Base-by-base conservation (phyloP, 1,284 basidiomycete genomes). In the Ustilago hordei region DNA sequence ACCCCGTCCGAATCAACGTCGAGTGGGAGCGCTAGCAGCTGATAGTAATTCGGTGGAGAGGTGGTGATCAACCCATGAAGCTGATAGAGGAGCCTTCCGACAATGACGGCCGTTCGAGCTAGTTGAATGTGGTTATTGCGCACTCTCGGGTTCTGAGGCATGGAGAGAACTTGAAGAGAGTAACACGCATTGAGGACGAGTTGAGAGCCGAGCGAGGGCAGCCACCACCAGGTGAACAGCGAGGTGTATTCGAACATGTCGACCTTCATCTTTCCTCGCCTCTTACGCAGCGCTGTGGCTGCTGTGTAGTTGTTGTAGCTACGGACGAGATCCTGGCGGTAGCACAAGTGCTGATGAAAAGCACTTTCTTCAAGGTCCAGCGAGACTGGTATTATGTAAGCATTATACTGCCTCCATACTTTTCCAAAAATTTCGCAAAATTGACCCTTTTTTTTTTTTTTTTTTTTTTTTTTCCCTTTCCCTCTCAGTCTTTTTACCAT, bases 1-100 rank as follows among this genome's bases (percentile, higher is more conserved):
- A n/a, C 88, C 8, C 89, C 89, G 55, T 88, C 88, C 55, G 92
- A 91, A 79, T 92, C 91, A 0, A 91, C 91, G 31, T 87, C 86
- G 4, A 90, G 89, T 4, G 86, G 75, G 0, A 93, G 91, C 2
- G 89, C 90, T 12, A 95, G 90, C 15, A 93, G 88, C 69, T 92
- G 88, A 84, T 95, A 95, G 86, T 91, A 93, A 84, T 92, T 93
- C 3, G 89, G 89, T 9, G 88, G 87, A 78, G 91, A 89, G 2
- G 89, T 87, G n/a, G 86, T 86, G 3, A 90, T 88, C 0, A 90
- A 89, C 62, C 90, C 86, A 38, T 90, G 77, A 63, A 93, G 87
- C 47, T 90, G 92, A 85, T 91, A 92, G 12, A 89, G 81, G 5
- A 94, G 90, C 82, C 93, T 95, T 5, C 88, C 89, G 9, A 92